Conservation (phyloP, 2,329 filamentous ascomycete genomes). For the Fusarium ambrosium region DNA sequence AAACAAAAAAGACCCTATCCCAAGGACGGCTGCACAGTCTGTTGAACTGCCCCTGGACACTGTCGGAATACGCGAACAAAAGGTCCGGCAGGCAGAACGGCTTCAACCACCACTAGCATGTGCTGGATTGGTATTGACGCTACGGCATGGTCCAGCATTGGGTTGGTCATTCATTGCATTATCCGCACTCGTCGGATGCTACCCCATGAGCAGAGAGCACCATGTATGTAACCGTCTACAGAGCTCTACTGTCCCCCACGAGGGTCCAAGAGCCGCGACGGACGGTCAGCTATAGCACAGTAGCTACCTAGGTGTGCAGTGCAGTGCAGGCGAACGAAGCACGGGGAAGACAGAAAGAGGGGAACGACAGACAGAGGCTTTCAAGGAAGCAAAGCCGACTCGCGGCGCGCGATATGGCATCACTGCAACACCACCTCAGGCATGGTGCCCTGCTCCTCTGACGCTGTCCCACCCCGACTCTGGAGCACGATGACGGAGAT, state of each 20-base stretch:
- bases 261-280: constrained; percentile 30
- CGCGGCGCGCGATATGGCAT: constrained; percentile 44
- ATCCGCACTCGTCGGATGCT: constrained; percentile 38
- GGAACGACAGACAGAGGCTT: background rate
- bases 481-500: constrained; percentile 47
- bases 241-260: constrained; percentile 27
- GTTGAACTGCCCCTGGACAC: constrained; percentile 13
- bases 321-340: constrained; percentile 39
- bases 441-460: constrained; percentile 34
- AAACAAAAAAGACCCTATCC: background rate
- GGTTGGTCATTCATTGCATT: constrained; percentile 18
- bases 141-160: constrained; percentile 14
- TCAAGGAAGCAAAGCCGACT: constrained; percentile 27
- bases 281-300: background rate
- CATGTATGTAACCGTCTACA: constrained; percentile 31
- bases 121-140: constrained; percentile 25
- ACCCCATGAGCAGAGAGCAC: constrained; percentile 31
- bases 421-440: constrained; percentile 45
- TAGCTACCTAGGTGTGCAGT: constrained; percentile 4
- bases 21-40: constrained; percentile 17
- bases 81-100: constrained; percentile 23
- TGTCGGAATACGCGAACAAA: constrained; percentile 25
- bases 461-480: constrained; percentile 42
- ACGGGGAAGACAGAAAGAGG: constrained; percentile 25
- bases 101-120: constrained; percentile 21